Conservation (phyloP, 495 filamentous ascomycete species). For the Penicillium cosmopolitanum region DNA sequence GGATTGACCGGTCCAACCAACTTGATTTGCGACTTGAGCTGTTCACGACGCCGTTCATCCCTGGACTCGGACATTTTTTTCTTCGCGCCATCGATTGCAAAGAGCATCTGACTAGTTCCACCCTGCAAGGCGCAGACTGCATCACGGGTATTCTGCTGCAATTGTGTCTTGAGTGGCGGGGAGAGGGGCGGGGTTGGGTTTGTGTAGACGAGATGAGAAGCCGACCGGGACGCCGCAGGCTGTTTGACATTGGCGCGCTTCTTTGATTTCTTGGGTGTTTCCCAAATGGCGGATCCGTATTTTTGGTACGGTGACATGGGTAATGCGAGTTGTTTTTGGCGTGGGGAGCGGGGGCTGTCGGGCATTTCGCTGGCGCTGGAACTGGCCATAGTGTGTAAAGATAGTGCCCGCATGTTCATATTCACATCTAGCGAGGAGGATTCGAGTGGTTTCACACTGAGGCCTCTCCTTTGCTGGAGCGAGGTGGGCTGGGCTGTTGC, state of each 20-base stretch:
- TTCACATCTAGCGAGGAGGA: constrained; percentile 5
- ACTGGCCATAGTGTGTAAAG: constrained; percentile 27
- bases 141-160: constrained; percentile 36
- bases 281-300: constrained; percentile 43
- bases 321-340: constrained; percentile 37
- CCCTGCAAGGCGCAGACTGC: constrained; percentile 35
- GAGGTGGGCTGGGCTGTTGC: constrained; percentile 15
- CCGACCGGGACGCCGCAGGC: constrained; percentile 1
- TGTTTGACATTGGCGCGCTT: constrained; percentile 33
- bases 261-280: constrained; percentile 36
- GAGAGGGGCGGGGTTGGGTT: constrained; percentile 25
- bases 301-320: constrained; percentile 43
- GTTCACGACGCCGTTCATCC: constrained; percentile 39
- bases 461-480: neutral
- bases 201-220: constrained; percentile 1
- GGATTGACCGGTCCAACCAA: constrained; percentile 46
- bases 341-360: constrained; percentile 10
- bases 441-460: neutral
- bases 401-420: constrained; percentile 24
- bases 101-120: constrained; percentile 33
- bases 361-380: constrained; percentile 10
- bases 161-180: constrained; percentile 24
- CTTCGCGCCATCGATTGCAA: constrained; percentile 37
- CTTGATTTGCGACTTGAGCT: constrained; percentile 50
- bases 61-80: constrained; percentile 39